Conservation (phyloP, 768 basidiomycete genomes). For the Trichaptum fuscoviolaceum region DNA sequence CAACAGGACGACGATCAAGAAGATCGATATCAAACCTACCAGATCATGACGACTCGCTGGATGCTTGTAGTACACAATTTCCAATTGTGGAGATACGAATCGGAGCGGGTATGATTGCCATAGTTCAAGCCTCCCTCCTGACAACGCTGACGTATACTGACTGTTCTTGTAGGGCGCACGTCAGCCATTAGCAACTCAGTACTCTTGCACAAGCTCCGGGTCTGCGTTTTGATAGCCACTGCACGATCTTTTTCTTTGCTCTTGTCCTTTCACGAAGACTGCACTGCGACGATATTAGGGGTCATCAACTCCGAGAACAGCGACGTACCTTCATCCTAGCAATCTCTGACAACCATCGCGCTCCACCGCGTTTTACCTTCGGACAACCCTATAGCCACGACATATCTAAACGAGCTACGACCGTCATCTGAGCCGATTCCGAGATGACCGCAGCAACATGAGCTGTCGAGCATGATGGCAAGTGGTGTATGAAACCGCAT, state of each 20-base stretch:
- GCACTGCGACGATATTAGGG: background rate
- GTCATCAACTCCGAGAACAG: background rate
- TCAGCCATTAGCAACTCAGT: no score
- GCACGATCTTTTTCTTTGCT: background rate
- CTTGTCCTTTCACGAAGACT: background rate
- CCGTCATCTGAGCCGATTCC: background rate
- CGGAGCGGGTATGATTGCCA: background rate
- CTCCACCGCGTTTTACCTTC: background rate
- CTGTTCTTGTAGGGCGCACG: no score
- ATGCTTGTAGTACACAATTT: background rate
- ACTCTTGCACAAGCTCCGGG: no score
- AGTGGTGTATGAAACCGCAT: background rate
- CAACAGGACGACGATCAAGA: background rate
- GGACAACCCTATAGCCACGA: background rate
- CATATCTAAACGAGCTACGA: background rate
- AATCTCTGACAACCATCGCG: background rate
- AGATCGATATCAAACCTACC: background rate
- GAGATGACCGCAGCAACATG: background rate
- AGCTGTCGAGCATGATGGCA: no score
- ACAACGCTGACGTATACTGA: no score
- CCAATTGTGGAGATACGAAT: background rate
- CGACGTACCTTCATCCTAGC: background rate
- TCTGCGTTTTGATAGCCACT: no score
- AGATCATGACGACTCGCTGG: background rate
- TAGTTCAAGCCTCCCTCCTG: no score